These are phyloP conservation scores for Carallia brachiata DNA, from an alignment of 345 rosid species.

Conservation along the genomic window DNA sequence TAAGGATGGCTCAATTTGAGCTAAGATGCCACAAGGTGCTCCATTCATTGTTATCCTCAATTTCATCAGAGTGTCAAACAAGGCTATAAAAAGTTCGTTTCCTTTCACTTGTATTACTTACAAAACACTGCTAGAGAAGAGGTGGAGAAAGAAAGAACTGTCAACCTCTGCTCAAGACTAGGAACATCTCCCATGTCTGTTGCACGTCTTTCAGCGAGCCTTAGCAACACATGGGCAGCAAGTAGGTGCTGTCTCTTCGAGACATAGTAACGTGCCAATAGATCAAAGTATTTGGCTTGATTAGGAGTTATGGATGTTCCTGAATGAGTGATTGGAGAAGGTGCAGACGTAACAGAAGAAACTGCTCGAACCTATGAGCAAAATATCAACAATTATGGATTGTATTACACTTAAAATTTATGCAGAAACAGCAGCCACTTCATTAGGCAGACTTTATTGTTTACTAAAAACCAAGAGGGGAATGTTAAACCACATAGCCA, in stretches of 20 bases:
- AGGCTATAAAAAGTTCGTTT: too few relatives aligned
- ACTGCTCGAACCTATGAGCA: conserved; percentile 51
- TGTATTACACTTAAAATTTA: conserved; percentile 1
- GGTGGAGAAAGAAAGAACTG: conserved; percentile 2
- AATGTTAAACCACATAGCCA: background rate
- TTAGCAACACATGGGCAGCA: conserved; percentile 87
- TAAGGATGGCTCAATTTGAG: background rate
- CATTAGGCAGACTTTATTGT: conserved; percentile 1
- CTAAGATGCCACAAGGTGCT: too few relatives aligned
- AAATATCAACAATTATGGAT: conserved; percentile 10
- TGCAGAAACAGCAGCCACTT: background rate
- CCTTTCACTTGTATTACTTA: too few relatives aligned
- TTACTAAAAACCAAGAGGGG: conserved; percentile 9
- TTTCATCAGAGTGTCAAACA: too few relatives aligned
- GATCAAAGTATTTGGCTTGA: conserved; percentile 82
- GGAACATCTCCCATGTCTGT: conserved; percentile 54
- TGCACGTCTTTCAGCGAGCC: conserved; percentile 90
- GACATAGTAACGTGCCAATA: conserved; percentile 90
- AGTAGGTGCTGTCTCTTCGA: conserved; percentile 86
- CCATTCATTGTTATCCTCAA: too few relatives aligned
- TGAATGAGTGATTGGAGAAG: conserved; percentile 56
- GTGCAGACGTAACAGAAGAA: conserved; percentile 46
- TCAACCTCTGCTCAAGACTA: conserved; percentile 80
- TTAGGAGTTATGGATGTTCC: conserved; percentile 50
- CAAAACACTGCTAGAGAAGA: too few relatives aligned